Base-by-base conservation (phyloP, 257 asterid species). In the Solanum etuberosum region DNA sequence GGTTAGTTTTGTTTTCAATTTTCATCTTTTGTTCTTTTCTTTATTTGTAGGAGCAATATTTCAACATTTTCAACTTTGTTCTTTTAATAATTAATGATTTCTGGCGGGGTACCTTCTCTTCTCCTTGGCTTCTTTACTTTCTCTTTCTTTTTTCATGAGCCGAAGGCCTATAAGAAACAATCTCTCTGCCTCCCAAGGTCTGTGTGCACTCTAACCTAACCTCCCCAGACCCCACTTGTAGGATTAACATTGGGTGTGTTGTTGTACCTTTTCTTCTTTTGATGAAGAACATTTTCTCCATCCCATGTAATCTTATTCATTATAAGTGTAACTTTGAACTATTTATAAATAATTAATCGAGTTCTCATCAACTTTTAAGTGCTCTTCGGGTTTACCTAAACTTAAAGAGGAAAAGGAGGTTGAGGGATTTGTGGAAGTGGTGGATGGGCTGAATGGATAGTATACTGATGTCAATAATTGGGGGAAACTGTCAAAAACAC, bases 1-100 rank as follows among this genome's bases (percentile, higher is more conserved):
- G 99, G 99, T 95, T 91, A 71, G 92, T 71, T 73, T 37, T 46
- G 61, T 86, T 68, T 70, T 46, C 65, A 23, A 78, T 78, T 80
- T 80, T 29, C 20, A n/a, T 78, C 40, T 46, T 78, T 78, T 37
- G 20, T 38, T 38, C 38, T 43, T 12, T 85, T 48, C 46, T 48
- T 68, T 85, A 43, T 85, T 43, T 85, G 23, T 15, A 43, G 61
- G 8, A 80, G 85, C 67, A 18, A 21, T 80, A 42, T 80, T 29
- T 46, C 67, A 29, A 29, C 67, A 46, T 43, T 80, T 80, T 29
- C 29, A 46, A 46, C 29, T 46, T 80, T 80, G 67, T 10, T 46
- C 29, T 80, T 80, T 80, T 18, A 80, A 46, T 80, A 46, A 80
- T 80, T 80, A 29, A 46, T 0, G n/a, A 42, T 77, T 25, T 4